phyloP scores from a whole-genome alignment of 345 rosid genomes.

The Ceriops decandra region DNA sequence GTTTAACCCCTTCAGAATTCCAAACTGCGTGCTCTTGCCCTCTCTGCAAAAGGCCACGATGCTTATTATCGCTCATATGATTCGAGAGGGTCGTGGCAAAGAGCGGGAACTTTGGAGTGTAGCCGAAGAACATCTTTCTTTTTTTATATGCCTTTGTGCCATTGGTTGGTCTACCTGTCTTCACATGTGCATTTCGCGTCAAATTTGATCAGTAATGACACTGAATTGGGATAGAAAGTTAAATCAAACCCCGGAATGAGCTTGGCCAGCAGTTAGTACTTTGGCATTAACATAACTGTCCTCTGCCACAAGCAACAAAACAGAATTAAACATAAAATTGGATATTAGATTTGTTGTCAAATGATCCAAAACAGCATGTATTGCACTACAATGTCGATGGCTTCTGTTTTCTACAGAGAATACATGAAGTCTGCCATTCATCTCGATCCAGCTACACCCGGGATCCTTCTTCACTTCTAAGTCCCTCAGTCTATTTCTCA shows the following conservation, averaged over 20 bases:
- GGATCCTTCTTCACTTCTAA: conserved; percentile 53
- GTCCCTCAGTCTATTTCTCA: conserved; percentile 42
- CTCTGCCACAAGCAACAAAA: background rate
- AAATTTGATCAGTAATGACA: background rate
- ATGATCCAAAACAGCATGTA: conserved; percentile 38
- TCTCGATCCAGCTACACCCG: conserved; percentile 54
- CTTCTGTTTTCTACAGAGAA: conserved; percentile 42
- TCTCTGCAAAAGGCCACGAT: too few relatives aligned
- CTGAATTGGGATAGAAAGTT: background rate
- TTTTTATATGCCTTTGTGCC: too few relatives aligned
- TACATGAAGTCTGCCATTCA: conserved; percentile 29
- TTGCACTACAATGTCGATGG: conserved; percentile 31
- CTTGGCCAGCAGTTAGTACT: background rate
- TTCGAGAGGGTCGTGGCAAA: too few relatives aligned
- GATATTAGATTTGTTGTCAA: conserved; percentile 38
- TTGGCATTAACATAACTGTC: conserved; percentile 6
- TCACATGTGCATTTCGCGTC: background rate
- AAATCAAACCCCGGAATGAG: background rate
- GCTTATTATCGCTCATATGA: too few relatives aligned
- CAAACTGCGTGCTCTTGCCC: too few relatives aligned
- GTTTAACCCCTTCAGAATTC: too few relatives aligned
- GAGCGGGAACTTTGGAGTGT: too few relatives aligned
- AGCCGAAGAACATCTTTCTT: too few relatives aligned
- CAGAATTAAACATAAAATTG: conserved; percentile 8
- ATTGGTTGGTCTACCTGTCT: too few relatives aligned